Percentiles rank a stretch among this genome's conserved stretches.
Conservation (phyloP, 2,329 filamentous ascomycete genomes). For the Nannizzia gypsea region DNA sequence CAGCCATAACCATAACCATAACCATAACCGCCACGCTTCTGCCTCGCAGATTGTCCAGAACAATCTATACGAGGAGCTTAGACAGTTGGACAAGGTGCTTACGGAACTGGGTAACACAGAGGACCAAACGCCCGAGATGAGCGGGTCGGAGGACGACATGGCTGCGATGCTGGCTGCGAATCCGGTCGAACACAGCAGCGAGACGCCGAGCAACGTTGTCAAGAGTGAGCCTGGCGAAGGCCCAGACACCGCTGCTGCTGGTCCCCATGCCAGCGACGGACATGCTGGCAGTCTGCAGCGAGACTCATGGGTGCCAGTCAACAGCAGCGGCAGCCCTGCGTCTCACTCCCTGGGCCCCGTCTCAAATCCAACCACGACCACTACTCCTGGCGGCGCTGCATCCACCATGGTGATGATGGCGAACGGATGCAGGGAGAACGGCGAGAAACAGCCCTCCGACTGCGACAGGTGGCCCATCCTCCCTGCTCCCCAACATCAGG, state of each 20-base stretch:
- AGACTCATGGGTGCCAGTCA: slow-evolving; percentile 34
- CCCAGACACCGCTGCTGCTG: slow-evolving; percentile 14
- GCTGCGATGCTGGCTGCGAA: slow-evolving; percentile 16
- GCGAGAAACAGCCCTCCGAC: slow-evolving; percentile 7
- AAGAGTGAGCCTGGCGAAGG: slow-evolving; percentile 29
- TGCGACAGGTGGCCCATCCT: slow-evolving; percentile 10
- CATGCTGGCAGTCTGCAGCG: slow-evolving; percentile 25
- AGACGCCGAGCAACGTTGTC: slow-evolving; percentile 31
- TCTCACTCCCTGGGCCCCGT: slow-evolving; percentile 21
- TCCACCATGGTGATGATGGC: slow-evolving; percentile 1
- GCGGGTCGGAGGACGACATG: slow-evolving; percentile 24
- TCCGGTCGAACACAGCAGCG: slow-evolving; percentile 26
- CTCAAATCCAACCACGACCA: slow-evolving; percentile 12
- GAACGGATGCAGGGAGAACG: neutral
- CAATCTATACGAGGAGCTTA: slow-evolving; percentile 29
- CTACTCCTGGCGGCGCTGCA: slow-evolving; percentile 16
- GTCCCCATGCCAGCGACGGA: slow-evolving; percentile 2
- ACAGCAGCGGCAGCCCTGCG: slow-evolving; percentile 21
- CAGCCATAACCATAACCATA: too few relatives aligned
- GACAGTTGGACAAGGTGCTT: slow-evolving; percentile 32
- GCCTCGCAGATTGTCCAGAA: slow-evolving; percentile 15
- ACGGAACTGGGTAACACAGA: slow-evolving; percentile 30
- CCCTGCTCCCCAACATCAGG: slow-evolving; percentile 3
- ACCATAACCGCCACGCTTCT: neutral
- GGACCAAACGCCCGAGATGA: slow-evolving; percentile 27